Conservation (phyloP, 1,284 basidiomycete species). For the Ganoderma sp. region DNA sequence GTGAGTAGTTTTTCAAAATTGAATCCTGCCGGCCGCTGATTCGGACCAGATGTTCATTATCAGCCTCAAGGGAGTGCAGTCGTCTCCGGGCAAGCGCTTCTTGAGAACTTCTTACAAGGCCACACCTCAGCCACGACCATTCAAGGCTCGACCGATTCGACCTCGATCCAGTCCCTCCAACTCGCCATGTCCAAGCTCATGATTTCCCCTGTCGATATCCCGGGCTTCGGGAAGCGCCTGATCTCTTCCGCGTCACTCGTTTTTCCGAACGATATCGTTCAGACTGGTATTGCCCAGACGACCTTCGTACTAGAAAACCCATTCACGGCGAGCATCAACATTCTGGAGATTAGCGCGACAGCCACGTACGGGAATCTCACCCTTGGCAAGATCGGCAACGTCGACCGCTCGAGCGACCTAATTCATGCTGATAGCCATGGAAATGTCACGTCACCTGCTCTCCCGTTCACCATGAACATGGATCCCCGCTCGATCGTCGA, state of each 20-base stretch:
- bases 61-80: conserved; percentile 63
- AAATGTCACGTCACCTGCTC: conserved; percentile 60
- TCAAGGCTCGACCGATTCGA: conserved; percentile 62
- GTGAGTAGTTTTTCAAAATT: conserved; percentile 38
- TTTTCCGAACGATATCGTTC: conserved; percentile 64
- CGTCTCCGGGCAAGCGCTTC: conserved; percentile 60
- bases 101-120: conserved; percentile 78
- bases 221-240: conserved; percentile 68
- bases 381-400: conserved; percentile 62
- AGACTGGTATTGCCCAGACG: conserved; percentile 61
- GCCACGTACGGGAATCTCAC: conserved; percentile 61
- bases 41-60: conserved; percentile 61
- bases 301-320: conserved; percentile 70
- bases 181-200: conserved; percentile 67
- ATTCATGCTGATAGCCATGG: conserved; percentile 68
- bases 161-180: conserved; percentile 69
- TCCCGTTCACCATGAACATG: conserved; percentile 71
- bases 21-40: background rate
- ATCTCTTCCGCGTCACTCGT: conserved; percentile 60
- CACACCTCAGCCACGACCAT: conserved; percentile 64
- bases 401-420: conserved; percentile 49
- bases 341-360: conserved; percentile 61
- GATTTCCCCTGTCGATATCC: conserved; percentile 68
- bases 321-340: conserved; percentile 78
- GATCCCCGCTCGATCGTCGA: conserved; percentile 68